Conservation (phyloP, 441 rosid species). For the Eutrema salsugineum region DNA sequence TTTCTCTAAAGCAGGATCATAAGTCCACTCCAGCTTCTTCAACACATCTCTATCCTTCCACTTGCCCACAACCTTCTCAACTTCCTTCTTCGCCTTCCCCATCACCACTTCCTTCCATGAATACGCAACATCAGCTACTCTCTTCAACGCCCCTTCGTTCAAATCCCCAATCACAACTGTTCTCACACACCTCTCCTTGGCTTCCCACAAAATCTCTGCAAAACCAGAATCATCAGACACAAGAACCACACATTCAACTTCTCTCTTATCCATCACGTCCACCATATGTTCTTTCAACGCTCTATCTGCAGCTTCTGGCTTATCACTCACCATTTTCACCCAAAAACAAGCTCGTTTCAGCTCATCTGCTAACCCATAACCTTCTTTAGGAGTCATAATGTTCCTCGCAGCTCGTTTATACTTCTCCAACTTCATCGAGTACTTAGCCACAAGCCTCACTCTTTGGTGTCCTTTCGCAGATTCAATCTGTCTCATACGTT, state of each 20-base stretch:
- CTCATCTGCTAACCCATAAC: constrained; percentile 75
- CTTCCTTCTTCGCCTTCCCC: constrained; percentile 92
- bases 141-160: constrained; percentile 59
- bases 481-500: constrained; percentile 76
- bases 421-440: constrained; percentile 81
- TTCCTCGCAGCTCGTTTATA: constrained; percentile 60
- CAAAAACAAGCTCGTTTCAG: constrained; percentile 73
- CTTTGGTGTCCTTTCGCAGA: constrained; percentile 75
- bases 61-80: constrained; percentile 55
- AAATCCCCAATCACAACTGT: constrained; percentile 77
- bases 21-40: constrained; percentile 75
- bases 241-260: constrained; percentile 72
- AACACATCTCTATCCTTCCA: constrained; percentile 75
- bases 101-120: constrained; percentile 77
- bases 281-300: constrained; percentile 77
- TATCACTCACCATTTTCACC: constrained; percentile 59
- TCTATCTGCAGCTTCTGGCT: constrained; percentile 73
- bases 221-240: constrained; percentile 88
- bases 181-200: constrained; percentile 68
- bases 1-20: constrained; percentile 54
- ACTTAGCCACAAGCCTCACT: constrained; percentile 63
- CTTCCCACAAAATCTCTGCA: constrained; percentile 63
- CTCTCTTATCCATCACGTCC: constrained; percentile 68
- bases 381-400: constrained; percentile 57
- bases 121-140: constrained; percentile 71